These are phyloP conservation scores for Calonectria hawksworthii DNA, from an alignment of 2,329 filamentous ascomycete genomes.

Conservation along the genomic window DNA sequence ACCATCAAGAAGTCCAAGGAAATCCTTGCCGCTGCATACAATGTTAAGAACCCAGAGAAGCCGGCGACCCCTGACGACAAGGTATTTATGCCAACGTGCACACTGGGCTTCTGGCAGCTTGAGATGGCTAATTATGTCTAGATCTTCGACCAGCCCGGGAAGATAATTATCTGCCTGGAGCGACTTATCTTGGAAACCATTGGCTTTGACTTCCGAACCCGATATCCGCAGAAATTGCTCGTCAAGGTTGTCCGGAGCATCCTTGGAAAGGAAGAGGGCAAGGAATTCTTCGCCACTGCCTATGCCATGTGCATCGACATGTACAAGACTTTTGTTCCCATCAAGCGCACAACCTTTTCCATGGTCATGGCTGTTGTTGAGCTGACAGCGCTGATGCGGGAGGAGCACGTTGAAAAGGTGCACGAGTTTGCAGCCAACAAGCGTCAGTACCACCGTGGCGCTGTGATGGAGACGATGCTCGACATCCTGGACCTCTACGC, in stretches of 20 bases:
- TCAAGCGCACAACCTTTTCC: slow-evolving; percentile 90
- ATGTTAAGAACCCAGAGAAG: slow-evolving; percentile 79
- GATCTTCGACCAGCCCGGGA: slow-evolving; percentile 84
- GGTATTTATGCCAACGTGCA: slow-evolving; percentile 58
- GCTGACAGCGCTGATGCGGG: slow-evolving; percentile 77
- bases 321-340: slow-evolving; percentile 91
- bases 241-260: slow-evolving; percentile 81
- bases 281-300: slow-evolving; percentile 74
- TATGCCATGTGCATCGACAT: slow-evolving; percentile 90
- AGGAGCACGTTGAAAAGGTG: slow-evolving; percentile 64
- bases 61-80: slow-evolving; percentile 85
- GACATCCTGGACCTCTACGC: slow-evolving; percentile 95
- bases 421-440: slow-evolving; percentile 63
- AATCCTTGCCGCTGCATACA: slow-evolving; percentile 91
- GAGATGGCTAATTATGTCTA: slow-evolving; percentile 50
- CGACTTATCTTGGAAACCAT: slow-evolving; percentile 93
- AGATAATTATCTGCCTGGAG: slow-evolving; percentile 90
- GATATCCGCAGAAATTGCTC: slow-evolving; percentile 87
- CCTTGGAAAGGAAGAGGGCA: slow-evolving; percentile 57
- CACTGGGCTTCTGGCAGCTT: slow-evolving; percentile 37
- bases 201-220: slow-evolving; percentile 92
- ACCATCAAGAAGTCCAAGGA: slow-evolving; percentile 97
- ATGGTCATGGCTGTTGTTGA: slow-evolving; percentile 88
- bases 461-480: slow-evolving; percentile 82
- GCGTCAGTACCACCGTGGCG: slow-evolving; percentile 61